Evolutionary conservation across 148 eudicot genomes (phyloP), one percentile per base, ranked within the genome.

Genomic region (Cornus controversa): DNA sequence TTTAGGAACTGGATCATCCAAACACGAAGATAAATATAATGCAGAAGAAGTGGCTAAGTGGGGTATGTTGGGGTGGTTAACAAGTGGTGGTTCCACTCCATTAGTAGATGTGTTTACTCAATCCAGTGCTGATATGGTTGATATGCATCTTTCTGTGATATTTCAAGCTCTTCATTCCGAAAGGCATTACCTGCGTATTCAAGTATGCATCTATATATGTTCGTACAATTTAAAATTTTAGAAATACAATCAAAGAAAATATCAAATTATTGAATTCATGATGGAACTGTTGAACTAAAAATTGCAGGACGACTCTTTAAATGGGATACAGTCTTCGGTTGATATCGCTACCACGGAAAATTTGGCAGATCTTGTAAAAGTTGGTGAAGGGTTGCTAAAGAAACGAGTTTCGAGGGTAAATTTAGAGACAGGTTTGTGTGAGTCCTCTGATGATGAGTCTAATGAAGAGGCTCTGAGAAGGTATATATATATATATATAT

Each of bases 401-500:
- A 77, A 81, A 22, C 86, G 83, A 29, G 86, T 76, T 36, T 80
- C 84, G 0, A 81, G 89, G 37, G 73, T 83, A 11, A 79, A 86
- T 81, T 75, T 86, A 54, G 78, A 76, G 25, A 83, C 82, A 0
- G 83, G 89, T 28, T 37, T 23, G 0, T 8, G n/a, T 50, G 83
- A 78, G 28, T 76, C 80, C 26, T 13, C 76, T 5, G 67, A 64
- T 0, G 6, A 79, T 69, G 86, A 85, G 66, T 78, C 85, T 23
- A 83, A 86, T 74, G 83, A 83, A 76, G 80, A 83, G 26, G 86
- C 86, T 20, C 71, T 86, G n/a, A 71, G 28, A 69, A 83, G 78
- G 89, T 86, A 70, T 5, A 26, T 8, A 28, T 47, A 10, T 25
- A 8, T 15, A 40, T 1, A n/a, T n/a, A 47, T n/a, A 10, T 4